These are phyloP conservation scores for Tricholoma sp. DNA, from an alignment of 768 basidiomycete species.

Conservation along the genomic window DNA sequence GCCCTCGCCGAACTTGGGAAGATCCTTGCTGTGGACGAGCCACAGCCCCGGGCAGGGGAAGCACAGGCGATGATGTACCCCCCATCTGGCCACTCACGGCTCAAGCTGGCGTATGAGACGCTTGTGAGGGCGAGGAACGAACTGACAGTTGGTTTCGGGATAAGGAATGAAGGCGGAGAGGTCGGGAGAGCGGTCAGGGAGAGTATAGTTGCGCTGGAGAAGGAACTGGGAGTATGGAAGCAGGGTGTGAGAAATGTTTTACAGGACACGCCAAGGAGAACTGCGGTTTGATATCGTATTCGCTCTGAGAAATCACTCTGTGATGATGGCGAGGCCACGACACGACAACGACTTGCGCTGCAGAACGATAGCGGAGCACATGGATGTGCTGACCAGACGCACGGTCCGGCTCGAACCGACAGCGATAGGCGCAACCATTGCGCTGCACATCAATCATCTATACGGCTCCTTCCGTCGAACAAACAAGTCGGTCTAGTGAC, in stretches of 20 bases:
- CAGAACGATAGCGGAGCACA: too few species aligned
- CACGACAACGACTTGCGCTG: too few species aligned
- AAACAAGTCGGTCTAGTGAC: too few species aligned
- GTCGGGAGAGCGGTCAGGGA: constrained; percentile 63
- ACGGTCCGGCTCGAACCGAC: too few species aligned
- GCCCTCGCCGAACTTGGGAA: constrained; percentile 79
- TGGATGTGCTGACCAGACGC: too few species aligned
- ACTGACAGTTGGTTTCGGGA: constrained; percentile 69
- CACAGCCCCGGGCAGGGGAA: constrained; percentile 30
- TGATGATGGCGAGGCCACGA: too few species aligned
- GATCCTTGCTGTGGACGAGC: constrained; percentile 75
- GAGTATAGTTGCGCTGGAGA: constrained; percentile 56
- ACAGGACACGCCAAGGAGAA: constrained; percentile 31
- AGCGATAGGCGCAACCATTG: too few species aligned
- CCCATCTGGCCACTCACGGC: constrained; percentile 59
- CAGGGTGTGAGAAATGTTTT: constrained; percentile 54
- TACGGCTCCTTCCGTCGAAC: too few species aligned
- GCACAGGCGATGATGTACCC: constrained; percentile 39
- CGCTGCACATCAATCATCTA: too few species aligned
- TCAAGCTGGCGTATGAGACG: constrained; percentile 61
- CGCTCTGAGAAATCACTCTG: neutral
- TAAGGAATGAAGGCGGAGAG: constrained; percentile 61
- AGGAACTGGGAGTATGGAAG: constrained; percentile 69
- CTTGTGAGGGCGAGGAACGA: constrained; percentile 58
- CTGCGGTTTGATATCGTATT: neutral